phyloP scores from a whole-genome alignment of 2,329 filamentous ascomycete genomes.

The Graphilbum sp. region DNA sequence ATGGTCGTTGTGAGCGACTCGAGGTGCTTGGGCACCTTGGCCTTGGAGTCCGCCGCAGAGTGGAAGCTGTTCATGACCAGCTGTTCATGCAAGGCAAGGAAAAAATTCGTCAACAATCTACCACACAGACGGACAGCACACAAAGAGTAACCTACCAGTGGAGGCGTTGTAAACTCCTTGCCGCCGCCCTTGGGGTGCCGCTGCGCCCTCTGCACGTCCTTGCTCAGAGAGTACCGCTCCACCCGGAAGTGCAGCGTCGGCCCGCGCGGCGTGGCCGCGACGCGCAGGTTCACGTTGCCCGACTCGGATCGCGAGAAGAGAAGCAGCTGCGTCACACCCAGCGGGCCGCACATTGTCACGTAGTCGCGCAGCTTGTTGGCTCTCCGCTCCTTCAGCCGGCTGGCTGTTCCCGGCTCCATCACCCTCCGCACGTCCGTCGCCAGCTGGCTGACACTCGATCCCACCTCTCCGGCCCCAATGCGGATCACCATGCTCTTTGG shows the following conservation, averaged over 20 bases:
- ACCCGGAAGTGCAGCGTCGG: conserved; percentile 90
- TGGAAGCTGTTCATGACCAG: conserved; percentile 98
- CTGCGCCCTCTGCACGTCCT: conserved; percentile 72
- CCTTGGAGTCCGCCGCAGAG: conserved; percentile 39
- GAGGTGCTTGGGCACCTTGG: conserved; percentile 78
- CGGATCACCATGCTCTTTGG: conserved; percentile 98
- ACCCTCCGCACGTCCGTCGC: conserved; percentile 80
- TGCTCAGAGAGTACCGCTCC: conserved; percentile 85
- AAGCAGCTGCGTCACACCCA: conserved; percentile 83
- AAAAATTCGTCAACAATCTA: too few species aligned
- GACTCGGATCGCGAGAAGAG: conserved; percentile 80
- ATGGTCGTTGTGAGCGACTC: conserved; percentile 85
- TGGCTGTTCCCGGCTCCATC: conserved; percentile 92
- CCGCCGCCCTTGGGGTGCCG: conserved; percentile 68
- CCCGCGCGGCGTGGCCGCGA: conserved; percentile 75
- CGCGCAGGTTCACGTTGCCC: conserved; percentile 82
- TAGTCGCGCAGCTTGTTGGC: conserved; percentile 85
- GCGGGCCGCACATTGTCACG: conserved; percentile 82
- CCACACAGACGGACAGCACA: conserved; percentile 9
- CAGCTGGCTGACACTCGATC: conserved; percentile 77
- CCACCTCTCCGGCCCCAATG: conserved; percentile 86
- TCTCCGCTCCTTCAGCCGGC: conserved; percentile 73
- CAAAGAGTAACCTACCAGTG: too few species aligned
- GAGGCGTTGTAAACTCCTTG: conserved; percentile 73
- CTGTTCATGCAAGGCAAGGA: conserved; percentile 21